Percentiles rank a stretch among this genome's conserved stretches.
These are phyloP conservation scores for Earliella scabrosa DNA, from an alignment of 1,284 basidiomycete species.

Conservation along the genomic window DNA sequence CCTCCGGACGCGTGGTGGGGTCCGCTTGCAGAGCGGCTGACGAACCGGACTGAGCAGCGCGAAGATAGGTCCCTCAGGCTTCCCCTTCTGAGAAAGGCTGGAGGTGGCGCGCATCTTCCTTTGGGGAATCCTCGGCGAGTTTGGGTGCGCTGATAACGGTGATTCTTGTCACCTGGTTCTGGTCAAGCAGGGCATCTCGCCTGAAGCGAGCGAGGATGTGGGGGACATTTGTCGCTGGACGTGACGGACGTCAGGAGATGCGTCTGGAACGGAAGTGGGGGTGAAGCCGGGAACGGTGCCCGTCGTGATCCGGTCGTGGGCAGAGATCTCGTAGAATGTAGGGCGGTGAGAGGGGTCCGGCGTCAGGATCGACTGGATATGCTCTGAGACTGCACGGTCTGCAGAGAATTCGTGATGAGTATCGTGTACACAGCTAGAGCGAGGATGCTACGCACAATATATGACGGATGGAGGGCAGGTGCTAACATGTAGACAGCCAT, in stretches of 20 bases:
- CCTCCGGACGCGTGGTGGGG: conserved; percentile 46
- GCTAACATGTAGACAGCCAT: conserved; percentile 91
- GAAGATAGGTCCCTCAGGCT: conserved; percentile 93
- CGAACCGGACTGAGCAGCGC: conserved; percentile 88
- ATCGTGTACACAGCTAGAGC: conserved; percentile 83
- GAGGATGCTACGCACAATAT: conserved; percentile 9
- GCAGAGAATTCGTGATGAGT: conserved; percentile 94
- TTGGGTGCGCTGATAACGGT: conserved; percentile 39
- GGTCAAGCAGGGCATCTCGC: conserved; percentile 61
- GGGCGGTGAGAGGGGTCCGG: conserved; percentile 83
- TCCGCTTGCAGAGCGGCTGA: conserved; percentile 66
- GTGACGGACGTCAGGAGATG: conserved; percentile 73
- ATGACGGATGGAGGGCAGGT: not conserved
- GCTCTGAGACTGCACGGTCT: conserved; percentile 77
- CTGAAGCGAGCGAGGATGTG: conserved; percentile 73
- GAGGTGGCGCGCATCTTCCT: conserved; percentile 49
- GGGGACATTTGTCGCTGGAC: conserved; percentile 68
- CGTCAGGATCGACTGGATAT: conserved; percentile 88
- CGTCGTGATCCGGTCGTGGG: conserved; percentile 83
- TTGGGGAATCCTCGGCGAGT: conserved; percentile 24
- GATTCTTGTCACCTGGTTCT: conserved; percentile 53
- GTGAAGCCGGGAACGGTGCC: conserved; percentile 85
- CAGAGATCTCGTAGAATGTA: conserved; percentile 83
- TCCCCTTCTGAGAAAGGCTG: conserved; percentile 86
- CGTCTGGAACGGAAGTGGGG: conserved; percentile 78